phyloP scores from a whole-genome alignment of 2,329 filamentous ascomycete species.

The Sphaerostilbella broomeana region DNA sequence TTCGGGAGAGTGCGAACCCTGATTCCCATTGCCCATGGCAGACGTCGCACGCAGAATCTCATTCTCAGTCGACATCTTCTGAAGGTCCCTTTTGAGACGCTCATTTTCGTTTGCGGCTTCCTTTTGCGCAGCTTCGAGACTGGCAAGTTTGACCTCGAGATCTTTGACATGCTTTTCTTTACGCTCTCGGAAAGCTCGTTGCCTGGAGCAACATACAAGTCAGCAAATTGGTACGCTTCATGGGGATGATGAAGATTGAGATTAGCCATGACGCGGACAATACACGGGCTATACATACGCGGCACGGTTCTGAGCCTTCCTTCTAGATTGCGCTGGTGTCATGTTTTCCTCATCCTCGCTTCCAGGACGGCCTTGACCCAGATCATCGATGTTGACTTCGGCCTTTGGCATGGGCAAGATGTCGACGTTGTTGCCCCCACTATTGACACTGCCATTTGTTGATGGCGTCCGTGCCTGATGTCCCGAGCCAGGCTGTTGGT shows the following conservation, averaged over 20 bases:
- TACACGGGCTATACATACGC: constrained; percentile 41
- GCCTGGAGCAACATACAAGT: constrained; percentile 51
- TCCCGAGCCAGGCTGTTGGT: constrained; percentile 21
- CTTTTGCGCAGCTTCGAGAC: constrained; percentile 67
- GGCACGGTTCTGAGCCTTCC: constrained; percentile 56
- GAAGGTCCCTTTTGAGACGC: constrained; percentile 73
- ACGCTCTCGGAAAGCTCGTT: constrained; percentile 91
- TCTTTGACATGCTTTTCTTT: constrained; percentile 94
- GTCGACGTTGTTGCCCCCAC: constrained; percentile 17
- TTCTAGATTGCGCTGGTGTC: constrained; percentile 51
- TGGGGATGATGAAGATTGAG: too few species aligned
- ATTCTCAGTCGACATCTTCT: constrained; percentile 82
- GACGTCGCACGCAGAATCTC: constrained; percentile 83
- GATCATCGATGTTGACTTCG: constrained; percentile 34
- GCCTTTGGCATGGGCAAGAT: constrained; percentile 22
- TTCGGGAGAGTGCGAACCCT: constrained; percentile 36
- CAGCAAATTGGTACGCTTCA: background rate
- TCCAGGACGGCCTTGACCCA: constrained; percentile 27
- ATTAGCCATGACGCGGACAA: too few species aligned
- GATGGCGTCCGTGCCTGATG: constrained; percentile 16
- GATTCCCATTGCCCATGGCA: constrained; percentile 27
- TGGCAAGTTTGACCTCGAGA: constrained; percentile 76
- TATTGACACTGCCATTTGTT: constrained; percentile 16
- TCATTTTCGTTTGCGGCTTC: constrained; percentile 77
- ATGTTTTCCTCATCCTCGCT: constrained; percentile 52